Conservation (phyloP, 306 rosid species). For the Comarum palustre region DNA sequence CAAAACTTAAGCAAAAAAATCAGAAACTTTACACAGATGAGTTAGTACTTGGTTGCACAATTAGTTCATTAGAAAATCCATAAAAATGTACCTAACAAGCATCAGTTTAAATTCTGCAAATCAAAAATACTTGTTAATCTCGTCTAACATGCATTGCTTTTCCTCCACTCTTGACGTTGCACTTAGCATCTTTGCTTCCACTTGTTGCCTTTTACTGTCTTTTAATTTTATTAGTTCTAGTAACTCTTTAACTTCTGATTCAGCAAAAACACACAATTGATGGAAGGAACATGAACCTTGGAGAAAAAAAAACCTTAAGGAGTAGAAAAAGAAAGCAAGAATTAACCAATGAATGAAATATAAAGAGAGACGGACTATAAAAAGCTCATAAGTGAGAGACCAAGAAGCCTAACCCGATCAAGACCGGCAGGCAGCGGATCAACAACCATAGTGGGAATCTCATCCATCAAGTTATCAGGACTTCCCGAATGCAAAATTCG, state of each 20-base stretch:
- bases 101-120: neutral
- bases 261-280: constrained; percentile 16
- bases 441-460: constrained; percentile 89
- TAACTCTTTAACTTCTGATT: neutral
- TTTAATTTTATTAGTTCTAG: neutral
- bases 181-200: neutral
- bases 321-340: constrained; percentile 6
- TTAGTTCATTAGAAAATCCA: neutral
- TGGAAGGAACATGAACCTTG: neutral
- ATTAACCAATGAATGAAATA: neutral
- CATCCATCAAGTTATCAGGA: constrained; percentile 91
- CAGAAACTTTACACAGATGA: neutral
- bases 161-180: neutral
- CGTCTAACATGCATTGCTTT: neutral
- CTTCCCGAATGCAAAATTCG: constrained; percentile 88
- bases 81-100: constrained; percentile 1
- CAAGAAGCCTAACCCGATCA: constrained; percentile 65
- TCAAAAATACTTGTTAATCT: constrained; percentile 1
- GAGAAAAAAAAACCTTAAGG: neutral
- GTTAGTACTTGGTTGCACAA: neutral
- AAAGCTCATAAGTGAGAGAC: constrained; percentile 1
- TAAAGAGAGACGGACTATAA: constrained; percentile 4
- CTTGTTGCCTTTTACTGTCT: neutral
- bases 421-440: constrained; percentile 91
- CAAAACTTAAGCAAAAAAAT: neutral